Conservation (phyloP, 192 early-diverging fungal genomes). For the Entomortierella lignicola region DNA sequence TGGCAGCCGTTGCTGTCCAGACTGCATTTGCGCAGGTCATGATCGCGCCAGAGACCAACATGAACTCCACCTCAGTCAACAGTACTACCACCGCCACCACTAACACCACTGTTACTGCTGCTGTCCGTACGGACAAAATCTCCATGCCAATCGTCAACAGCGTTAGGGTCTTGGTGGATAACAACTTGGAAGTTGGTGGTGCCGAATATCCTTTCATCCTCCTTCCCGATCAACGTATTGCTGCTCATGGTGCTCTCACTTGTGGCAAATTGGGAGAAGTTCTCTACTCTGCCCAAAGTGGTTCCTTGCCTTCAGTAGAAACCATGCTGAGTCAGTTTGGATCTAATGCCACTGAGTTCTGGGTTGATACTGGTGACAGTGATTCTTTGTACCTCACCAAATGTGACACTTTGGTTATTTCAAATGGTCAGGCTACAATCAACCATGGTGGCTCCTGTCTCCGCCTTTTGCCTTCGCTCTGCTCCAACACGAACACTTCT, state of each 20-base stretch:
- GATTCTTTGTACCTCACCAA: conserved; percentile 24
- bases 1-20: conserved; percentile 44
- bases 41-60: conserved; percentile 42
- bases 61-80: conserved; percentile 30
- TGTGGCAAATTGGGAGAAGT: conserved; percentile 34
- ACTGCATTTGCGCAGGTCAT: conserved; percentile 44
- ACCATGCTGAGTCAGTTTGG: conserved; percentile 40
- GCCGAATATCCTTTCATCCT: conserved; percentile 45
- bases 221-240: conserved; percentile 44
- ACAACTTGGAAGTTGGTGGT: conserved; percentile 46
- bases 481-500: conserved; percentile 41
- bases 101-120: not conserved
- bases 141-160: conserved; percentile 26
- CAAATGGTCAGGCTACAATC: conserved; percentile 28
- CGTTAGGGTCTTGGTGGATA: conserved; percentile 39
- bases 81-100: not conserved
- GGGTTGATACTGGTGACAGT: conserved; percentile 44
- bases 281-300: conserved; percentile 44
- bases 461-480: conserved; percentile 44
- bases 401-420: conserved; percentile 44
- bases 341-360: conserved; percentile 31
- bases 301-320: conserved; percentile 23
- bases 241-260: conserved; percentile 13
- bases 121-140: too few species aligned
- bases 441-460: conserved; percentile 36